Evolutionary conservation across 2,329 filamentous ascomycete species (phyloP).

Genomic region (Rhynchosporium agropyri): DNA sequence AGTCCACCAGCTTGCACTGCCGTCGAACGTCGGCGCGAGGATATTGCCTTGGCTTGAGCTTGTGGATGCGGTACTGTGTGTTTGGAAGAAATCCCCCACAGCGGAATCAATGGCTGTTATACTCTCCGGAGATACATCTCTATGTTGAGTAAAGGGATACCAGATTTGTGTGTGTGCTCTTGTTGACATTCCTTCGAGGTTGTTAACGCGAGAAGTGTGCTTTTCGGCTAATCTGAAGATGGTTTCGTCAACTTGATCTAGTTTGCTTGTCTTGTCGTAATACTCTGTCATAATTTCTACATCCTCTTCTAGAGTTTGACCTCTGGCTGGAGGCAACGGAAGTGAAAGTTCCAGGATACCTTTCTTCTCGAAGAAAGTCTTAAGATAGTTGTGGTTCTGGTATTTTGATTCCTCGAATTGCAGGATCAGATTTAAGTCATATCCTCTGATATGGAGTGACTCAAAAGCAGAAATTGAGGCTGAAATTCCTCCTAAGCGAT

Average conservation of each 20-base stretch:
- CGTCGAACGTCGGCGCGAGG: slow-evolving; percentile 73
- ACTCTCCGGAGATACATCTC: slow-evolving; percentile 58
- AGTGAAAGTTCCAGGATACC: slow-evolving; percentile 60
- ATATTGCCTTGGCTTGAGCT: slow-evolving; percentile 41
- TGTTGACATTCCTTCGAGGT: slow-evolving; percentile 62
- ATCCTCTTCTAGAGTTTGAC: slow-evolving; percentile 49
- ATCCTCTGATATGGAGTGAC: slow-evolving; percentile 75
- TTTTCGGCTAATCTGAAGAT: slow-evolving; percentile 54
- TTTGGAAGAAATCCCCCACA: slow-evolving; percentile 77
- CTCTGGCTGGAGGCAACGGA: slow-evolving; percentile 58
- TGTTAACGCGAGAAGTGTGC: slow-evolving; percentile 58
- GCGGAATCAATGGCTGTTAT: slow-evolving; percentile 82
- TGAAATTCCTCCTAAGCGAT: slow-evolving; percentile 76
- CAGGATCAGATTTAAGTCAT: slow-evolving; percentile 71
- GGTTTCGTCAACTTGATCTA: slow-evolving; percentile 48
- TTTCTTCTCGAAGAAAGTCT: slow-evolving; percentile 65
- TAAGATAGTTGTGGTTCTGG: slow-evolving; percentile 68
- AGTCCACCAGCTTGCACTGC: slow-evolving; percentile 90
- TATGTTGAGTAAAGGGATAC: slow-evolving; percentile 88
- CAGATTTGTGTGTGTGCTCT: slow-evolving; percentile 70
- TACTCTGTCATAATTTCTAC: slow-evolving; percentile 62
- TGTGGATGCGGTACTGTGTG: slow-evolving; percentile 37
- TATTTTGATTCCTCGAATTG: slow-evolving; percentile 69
- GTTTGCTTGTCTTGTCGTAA: slow-evolving; percentile 54
- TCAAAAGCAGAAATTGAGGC: slow-evolving; percentile 80